A percentile compares a stretch with the other conserved stretches of the same genome.
These are phyloP conservation scores for Zelopaecilomyces penicillatus DNA, from an alignment of 2,329 filamentous ascomycete species.

Conservation along the genomic window DNA sequence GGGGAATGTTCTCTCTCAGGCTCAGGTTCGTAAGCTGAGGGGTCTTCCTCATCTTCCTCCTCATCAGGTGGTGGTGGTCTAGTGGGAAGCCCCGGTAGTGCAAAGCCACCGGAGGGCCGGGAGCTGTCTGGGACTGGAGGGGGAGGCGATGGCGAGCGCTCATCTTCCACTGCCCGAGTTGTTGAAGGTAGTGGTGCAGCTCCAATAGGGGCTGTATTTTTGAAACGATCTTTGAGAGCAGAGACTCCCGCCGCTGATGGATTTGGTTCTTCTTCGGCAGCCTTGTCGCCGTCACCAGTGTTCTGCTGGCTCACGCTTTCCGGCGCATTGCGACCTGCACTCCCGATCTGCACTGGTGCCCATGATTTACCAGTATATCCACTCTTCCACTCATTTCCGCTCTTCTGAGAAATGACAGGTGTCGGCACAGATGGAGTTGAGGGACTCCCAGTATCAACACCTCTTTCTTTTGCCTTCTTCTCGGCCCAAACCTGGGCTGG, in stretches of 20 bases:
- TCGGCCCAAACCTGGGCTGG: conserved; percentile 96
- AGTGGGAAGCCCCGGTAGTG: conserved; percentile 67
- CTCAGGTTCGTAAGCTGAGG: conserved; percentile 25
- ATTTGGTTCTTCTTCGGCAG: conserved; percentile 41
- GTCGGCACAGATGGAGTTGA: conserved; percentile 37
- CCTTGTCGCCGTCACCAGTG: conserved; percentile 46
- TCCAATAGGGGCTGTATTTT: conserved; percentile 64
- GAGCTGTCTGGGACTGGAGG: conserved; percentile 47
- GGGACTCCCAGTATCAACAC: conserved; percentile 34
- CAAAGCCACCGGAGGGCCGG: conserved; percentile 66
- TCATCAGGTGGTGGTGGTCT: conserved; percentile 48
- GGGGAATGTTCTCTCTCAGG: conserved; percentile 58
- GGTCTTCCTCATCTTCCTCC: conserved; percentile 50
- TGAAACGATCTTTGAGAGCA: conserved; percentile 75
- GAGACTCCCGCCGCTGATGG: conserved; percentile 58
- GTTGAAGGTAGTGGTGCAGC: conserved; percentile 31
- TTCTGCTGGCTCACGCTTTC: conserved; percentile 47
- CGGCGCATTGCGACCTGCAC: conserved; percentile 52
- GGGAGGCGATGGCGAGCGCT: conserved; percentile 43
- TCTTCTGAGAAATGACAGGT: conserved; percentile 59
- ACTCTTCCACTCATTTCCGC: conserved; percentile 79
- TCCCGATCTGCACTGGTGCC: conserved; percentile 68
- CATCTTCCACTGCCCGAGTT: conserved; percentile 23
- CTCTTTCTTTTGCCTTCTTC: conserved; percentile 79
- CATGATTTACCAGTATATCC: conserved; percentile 85